Base-by-base conservation (phyloP, 2,329 filamentous ascomycete genomes). In the Ophiostoma ulmi region DNA sequence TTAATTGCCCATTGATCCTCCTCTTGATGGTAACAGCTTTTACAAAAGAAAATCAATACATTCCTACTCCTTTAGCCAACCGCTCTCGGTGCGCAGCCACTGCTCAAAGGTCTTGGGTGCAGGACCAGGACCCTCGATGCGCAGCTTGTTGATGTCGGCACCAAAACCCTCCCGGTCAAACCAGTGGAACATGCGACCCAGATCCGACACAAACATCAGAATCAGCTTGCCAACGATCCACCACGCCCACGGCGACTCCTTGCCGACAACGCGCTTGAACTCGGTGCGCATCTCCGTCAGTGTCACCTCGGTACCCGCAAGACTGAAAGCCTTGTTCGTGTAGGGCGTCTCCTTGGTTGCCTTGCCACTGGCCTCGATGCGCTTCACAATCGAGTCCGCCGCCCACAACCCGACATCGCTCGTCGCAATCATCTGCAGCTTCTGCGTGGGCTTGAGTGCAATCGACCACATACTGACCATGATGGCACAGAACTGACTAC, bases 91-190 rank as follows among this genome's bases (percentile, higher is more conserved):
- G 72, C 73, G 76, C 69, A 83, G 65, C 79, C 80, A 83, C 6
- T 74, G 74, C 75, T 81, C 79, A 48, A 82, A 79, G 66, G 77
- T 73, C 75, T 78, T 77, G 63, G 63, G 63, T 22, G 63, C 20
- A 67, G 80, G 55, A 7, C 73, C 69, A 11, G 78, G 78, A 66
- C 79, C 74, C 71, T 77, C 73, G 35, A 69, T 70, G 72, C 74
- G 75, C 67, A 78, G 72, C 13, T 75, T 76, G 31, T 71, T 72
- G 10, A 83, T 77, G 74, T 82, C 79, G 2, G 76, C 80, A 0
- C 78, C 79, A 69, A 81, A 82, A n/a, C 80, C 81, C n/a, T 77
- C 75, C 14, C 73, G 73, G 72, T 80, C 78, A 58, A 82, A 81
- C 70, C 77, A 82, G 14, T 55, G 38, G 65, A 81, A 80, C 80